Percentiles rank a stretch among this genome's conserved stretches.
Evolutionary conservation across 2,329 filamentous ascomycete genomes (phyloP).

Genomic region (Aspergillus unguis): DNA sequence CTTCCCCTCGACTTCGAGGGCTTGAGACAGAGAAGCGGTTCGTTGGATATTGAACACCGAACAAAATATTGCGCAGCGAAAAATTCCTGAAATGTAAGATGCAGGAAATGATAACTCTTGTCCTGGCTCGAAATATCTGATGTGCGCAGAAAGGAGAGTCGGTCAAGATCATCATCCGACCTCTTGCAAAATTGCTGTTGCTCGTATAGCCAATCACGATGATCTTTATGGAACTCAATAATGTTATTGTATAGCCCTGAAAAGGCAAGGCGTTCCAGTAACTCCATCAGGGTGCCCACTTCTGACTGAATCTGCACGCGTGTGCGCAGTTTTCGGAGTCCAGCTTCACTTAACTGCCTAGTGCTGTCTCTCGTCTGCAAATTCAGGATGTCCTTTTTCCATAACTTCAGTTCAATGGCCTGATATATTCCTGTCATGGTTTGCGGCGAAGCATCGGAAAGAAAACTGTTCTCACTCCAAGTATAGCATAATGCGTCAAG

Average conservation of each 20-base stretch:
- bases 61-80: constrained; percentile 44
- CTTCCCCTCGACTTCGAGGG: not conserved
- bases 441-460: constrained; percentile 12
- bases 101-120: constrained; percentile 41
- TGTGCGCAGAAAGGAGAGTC: constrained; percentile 39
- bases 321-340: not conserved
- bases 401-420: constrained; percentile 36
- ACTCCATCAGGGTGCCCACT: constrained; percentile 16
- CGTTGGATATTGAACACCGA: constrained; percentile 25
- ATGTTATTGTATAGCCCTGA: constrained; percentile 32
- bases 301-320: constrained; percentile 12
- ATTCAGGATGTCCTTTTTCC: constrained; percentile 38
- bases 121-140: constrained; percentile 23
- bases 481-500: constrained; percentile 45
- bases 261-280: constrained; percentile 38
- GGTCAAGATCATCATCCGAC: constrained; percentile 15
- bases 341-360: not conserved
- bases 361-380: constrained; percentile 20
- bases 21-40: not conserved
- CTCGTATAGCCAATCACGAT: constrained; percentile 20
- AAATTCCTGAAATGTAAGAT: constrained; percentile 45
- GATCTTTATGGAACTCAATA: constrained; percentile 31
- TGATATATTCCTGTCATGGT: constrained; percentile 38
- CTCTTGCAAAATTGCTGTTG: constrained; percentile 9
- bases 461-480: constrained; percentile 26